Base-by-base conservation (phyloP, 2,329 filamentous ascomycete genomes). In the Waltergamsia citrina region DNA sequence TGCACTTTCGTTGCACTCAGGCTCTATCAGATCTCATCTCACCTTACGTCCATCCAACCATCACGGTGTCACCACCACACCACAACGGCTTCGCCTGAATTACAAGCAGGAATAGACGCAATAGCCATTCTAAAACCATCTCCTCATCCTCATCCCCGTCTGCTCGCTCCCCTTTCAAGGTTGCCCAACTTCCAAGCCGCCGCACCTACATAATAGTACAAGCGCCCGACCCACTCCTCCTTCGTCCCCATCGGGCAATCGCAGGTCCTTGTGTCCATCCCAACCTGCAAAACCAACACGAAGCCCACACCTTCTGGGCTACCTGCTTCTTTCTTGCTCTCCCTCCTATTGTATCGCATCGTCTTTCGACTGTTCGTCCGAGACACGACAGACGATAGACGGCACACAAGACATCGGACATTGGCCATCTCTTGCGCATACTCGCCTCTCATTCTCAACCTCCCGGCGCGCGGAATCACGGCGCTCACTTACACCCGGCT, bases 151-250 rank as follows among this genome's bases (percentile, higher is more conserved):
- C 26, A 28, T 8, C 26, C 7, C 26, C n/a, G 26, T 15, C 26
- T 16, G 26, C 15, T 17, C 18, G 8, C 22, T 24, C n/a, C n/a
- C 22, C n/a, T 11, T n/a, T 11, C 26, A 28, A 28, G 26, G 11
- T n/a, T 17, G n/a, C n/a, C n/a, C n/a, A n/a, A n/a, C 20, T 30
- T 26, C 25, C 20, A 37, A 23, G 19, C 17, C 16, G 31, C 31
- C 30, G 27, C 26, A 34, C 25, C n/a, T n/a, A n/a, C n/a, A n/a
- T n/a, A n/a, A n/a, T n/a, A n/a, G 8, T 30, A 38, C 32, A 38
- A 38, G 36, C 36, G 36, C 36, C 36, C 29, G 32, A 30, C 32
- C 36, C 36, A 36, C 34, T 25, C 34, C n/a, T 33, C 25, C 16
- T 27, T 34, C 21, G 21, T 25, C 22, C 31, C 22, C 30, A 37